Conservation (phyloP, 495 filamentous ascomycete species). For the Aspergillus egyptiacus region DNA sequence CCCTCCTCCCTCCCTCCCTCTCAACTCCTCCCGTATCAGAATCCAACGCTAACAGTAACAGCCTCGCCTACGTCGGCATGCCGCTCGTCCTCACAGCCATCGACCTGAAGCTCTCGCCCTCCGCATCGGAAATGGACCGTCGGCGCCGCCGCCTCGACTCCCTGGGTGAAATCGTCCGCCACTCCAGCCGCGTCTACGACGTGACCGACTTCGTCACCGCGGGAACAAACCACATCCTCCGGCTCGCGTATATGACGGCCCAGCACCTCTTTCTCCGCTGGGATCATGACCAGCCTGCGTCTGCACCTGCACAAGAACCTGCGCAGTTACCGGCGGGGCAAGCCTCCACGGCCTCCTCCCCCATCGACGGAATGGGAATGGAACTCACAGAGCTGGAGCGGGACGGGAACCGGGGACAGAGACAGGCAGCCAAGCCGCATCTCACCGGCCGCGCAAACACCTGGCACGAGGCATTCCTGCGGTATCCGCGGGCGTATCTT, state of each 20-base stretch:
- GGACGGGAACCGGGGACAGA: no score
- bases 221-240: constrained; percentile 29
- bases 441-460: constrained; percentile 12
- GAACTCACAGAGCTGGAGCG: no score
- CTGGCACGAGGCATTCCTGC: constrained; percentile 30
- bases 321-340: neutral
- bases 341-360: neutral
- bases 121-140: constrained; percentile 12
- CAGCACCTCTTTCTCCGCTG: constrained; percentile 25
- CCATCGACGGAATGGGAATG: neutral
- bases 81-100: constrained; percentile 32
- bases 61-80: constrained; percentile 31
- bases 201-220: constrained; percentile 30
- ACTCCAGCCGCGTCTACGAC: constrained; percentile 26
- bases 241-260: constrained; percentile 27
- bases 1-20: neutral
- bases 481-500: constrained; percentile 30
- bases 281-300: neutral
- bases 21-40: no score
- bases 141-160: constrained; percentile 23
- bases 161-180: constrained; percentile 28
- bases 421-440: neutral
- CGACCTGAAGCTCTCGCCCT: constrained; percentile 30
- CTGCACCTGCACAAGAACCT: no score
- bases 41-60: no score